Percentiles rank a stretch among this genome's conserved stretches.
Conservation (phyloP, 305 asterid species). For the Fraxinus xanthoxyloides region DNA sequence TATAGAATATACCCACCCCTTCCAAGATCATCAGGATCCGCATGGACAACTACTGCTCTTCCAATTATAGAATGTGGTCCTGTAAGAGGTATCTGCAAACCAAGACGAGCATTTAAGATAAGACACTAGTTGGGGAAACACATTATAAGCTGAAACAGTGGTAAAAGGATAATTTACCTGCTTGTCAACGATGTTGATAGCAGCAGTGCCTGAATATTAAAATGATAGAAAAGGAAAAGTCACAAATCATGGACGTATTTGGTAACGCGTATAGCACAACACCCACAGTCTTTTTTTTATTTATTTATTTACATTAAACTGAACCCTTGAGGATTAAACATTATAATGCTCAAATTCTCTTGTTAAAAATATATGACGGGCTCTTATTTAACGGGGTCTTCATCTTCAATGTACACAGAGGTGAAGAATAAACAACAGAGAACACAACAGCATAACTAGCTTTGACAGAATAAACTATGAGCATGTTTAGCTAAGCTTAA, state of each 20-base stretch:
- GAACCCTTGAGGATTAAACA: neutral
- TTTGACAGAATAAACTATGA: neutral
- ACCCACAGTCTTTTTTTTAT: neutral
- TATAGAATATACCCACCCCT: conserved; percentile 49
- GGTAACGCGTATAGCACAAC: neutral
- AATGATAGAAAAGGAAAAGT: neutral
- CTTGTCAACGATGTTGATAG: conserved; percentile 59
- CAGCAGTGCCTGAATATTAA: conserved; percentile 60
- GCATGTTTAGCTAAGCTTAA: neutral
- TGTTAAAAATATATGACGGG: neutral
- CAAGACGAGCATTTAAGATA: neutral
- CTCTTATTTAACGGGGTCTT: neutral
- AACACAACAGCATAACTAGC: neutral
- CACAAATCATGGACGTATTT: conserved; percentile 6
- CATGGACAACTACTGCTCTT: conserved; percentile 97
- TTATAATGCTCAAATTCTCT: neutral
- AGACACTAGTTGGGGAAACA: conserved; percentile 12
- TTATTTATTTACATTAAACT: neutral
- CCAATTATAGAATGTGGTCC: conserved; percentile 83
- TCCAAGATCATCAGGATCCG: conserved; percentile 95
- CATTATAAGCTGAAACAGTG: neutral
- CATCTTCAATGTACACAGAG: neutral
- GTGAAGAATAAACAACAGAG: neutral
- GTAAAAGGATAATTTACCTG: conserved; percentile 45
- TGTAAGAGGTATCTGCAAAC: conserved; percentile 67